phyloP scores from a whole-genome alignment of 345 rosid species.

The Physaria fendleri region DNA sequence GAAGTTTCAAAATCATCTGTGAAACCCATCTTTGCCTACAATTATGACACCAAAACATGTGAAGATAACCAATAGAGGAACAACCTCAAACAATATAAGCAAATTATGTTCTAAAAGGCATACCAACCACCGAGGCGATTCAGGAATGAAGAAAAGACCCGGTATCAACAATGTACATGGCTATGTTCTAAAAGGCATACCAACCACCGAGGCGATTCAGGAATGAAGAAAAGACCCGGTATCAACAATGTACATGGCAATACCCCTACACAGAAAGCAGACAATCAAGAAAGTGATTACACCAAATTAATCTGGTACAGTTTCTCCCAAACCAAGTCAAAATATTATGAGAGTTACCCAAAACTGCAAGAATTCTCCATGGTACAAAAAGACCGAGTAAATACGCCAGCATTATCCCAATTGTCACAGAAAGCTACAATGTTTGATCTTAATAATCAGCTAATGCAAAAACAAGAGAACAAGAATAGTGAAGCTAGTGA shows the following conservation, averaged over 20 bases:
- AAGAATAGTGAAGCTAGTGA: not conserved
- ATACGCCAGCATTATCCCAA: conserved; percentile 96
- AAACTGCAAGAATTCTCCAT: conserved; percentile 94
- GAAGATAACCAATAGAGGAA: not conserved
- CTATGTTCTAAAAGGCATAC: conserved; percentile 63
- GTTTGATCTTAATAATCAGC: not conserved
- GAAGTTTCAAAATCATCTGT: conserved; percentile 90
- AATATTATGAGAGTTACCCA: conserved; percentile 50
- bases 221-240: conserved; percentile 91
- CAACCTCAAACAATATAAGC: not conserved
- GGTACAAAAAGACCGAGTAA: conserved; percentile 73
- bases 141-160: conserved; percentile 93
- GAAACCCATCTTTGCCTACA: conserved; percentile 94
- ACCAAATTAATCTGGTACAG: not conserved
- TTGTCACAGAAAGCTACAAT: conserved; percentile 81
- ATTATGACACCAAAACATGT: not conserved
- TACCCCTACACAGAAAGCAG: conserved; percentile 48
- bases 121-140: conserved; percentile 99
- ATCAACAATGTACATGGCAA: conserved; percentile 90
- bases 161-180: conserved; percentile 93
- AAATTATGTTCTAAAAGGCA: conserved; percentile 5
- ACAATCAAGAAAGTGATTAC: conserved; percentile 16
- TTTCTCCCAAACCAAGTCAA: conserved; percentile 12
- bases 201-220: conserved; percentile 99
- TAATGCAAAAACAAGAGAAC: not conserved